A percentile compares a stretch with the other conserved stretches of the same genome.
phyloP scores from a whole-genome alignment of 441 rosid genomes.

The Eutrema salsugineum region DNA sequence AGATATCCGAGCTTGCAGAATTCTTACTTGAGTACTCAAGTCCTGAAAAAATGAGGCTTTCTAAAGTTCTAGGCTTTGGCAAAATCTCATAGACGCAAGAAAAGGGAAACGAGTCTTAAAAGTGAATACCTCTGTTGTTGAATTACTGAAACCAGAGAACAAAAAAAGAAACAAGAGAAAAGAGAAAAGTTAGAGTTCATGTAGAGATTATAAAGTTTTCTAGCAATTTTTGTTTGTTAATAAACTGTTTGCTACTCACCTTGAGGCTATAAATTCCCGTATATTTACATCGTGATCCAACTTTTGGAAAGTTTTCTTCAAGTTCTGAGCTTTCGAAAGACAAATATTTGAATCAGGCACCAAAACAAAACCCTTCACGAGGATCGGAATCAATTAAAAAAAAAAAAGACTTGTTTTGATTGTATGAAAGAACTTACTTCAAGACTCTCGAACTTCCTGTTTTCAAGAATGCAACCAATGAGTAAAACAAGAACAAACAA shows the following conservation, averaged over 20 bases:
- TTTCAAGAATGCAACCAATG: conserved; percentile 15
- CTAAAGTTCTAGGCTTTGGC: not conserved
- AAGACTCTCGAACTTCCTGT: conserved; percentile 86
- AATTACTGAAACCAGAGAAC: conserved; percentile 54
- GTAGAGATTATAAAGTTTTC: not conserved
- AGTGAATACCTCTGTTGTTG: conserved; percentile 60
- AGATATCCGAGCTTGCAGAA: conserved; percentile 57
- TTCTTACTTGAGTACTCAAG: conserved; percentile 48
- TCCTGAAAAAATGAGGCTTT: conserved; percentile 38
- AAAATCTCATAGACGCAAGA: not conserved
- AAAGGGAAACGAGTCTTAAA: not conserved
- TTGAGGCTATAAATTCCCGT: conserved; percentile 68
- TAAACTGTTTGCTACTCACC: conserved; percentile 35
- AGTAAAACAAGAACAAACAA: not conserved
- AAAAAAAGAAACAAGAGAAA: not conserved
- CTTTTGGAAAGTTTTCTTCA: conserved; percentile 81
- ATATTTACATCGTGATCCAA: conserved; percentile 86
- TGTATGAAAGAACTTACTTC: conserved; percentile 58
- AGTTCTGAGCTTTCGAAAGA: conserved; percentile 56
- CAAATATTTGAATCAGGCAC: conserved; percentile 19
- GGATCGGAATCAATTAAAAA: not conserved
- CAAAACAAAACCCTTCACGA: not conserved
- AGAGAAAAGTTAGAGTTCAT: not conserved
- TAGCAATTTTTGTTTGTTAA: not conserved
- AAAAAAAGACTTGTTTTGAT: not conserved